Evolutionary conservation across 805 yeast species (phyloP), one percentile per base, ranked within the genome.

Genomic region (Candida yuanshanica): DNA sequence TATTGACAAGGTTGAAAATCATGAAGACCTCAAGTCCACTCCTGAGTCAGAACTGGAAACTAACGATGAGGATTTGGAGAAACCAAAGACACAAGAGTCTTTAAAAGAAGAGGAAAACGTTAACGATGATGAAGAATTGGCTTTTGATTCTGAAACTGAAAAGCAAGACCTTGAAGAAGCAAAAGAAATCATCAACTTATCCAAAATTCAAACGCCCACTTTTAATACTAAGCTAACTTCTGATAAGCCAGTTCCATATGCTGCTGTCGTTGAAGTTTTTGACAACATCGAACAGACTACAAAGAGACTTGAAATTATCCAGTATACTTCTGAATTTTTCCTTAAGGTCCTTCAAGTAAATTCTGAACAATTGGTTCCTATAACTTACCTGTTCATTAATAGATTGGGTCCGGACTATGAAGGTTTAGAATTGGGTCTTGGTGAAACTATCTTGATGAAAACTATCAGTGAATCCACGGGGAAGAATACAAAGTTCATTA

Each of bases 341-440:
- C 62, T 73, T 11, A 74, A 76, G 33, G 79, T 88, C 0, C 65
- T 93, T 40, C 59, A 70, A 21, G 68, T 73, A 34, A 70, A 77
- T 34, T 76, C 80, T 3, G 49, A 60, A 4, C 76, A 74, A 35
- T 63, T 93, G 39, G 71, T 86, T 7, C 78, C 76, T 41, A 79
- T 87, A 2, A 83, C 90, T 1, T 93, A 91, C 53, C 70, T 93
- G 14, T 84, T 85, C 63, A 89, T 91, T 58, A 91, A 91, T 59
- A 69, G 91, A 46, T 65, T 90, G 9, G 96, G 97, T 0, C 99
- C 99, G 0, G 99, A 93, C 59, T 93, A 93, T 57, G 96, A 88
- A 57, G 97, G 95, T 23, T 66, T 91, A 43, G 99, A 93, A 56
- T 68, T 93, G 20, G 99, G 99, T 0, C 70, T 93, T 3, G 99